phyloP scores from a whole-genome alignment of 1,284 basidiomycete genomes.

The Ustilago shanxiensis region DNA sequence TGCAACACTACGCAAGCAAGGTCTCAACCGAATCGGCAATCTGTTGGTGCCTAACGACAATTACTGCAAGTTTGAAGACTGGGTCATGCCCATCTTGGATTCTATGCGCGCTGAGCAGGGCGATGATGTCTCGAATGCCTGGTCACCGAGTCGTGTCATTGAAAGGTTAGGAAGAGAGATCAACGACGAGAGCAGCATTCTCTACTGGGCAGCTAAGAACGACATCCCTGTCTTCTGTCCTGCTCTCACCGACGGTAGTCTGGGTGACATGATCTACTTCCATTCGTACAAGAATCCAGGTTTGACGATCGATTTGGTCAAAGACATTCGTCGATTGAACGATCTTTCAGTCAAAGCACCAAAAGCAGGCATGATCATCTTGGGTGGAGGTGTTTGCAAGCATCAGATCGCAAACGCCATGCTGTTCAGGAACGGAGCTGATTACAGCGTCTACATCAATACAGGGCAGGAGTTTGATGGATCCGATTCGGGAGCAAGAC shows the following conservation, averaged over 20 bases:
- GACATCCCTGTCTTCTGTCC: slow-evolving; percentile 99
- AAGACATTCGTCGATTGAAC: slow-evolving; percentile 91
- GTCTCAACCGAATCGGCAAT: slow-evolving; percentile 98
- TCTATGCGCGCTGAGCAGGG: slow-evolving; percentile 91
- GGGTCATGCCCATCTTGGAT: slow-evolving; percentile 95
- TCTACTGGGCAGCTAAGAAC: slow-evolving; percentile 98
- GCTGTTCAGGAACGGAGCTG: slow-evolving; percentile 97
- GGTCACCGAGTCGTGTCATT: slow-evolving; percentile 96
- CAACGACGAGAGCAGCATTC: slow-evolving; percentile 90
- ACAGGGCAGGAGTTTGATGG: slow-evolving; percentile 99
- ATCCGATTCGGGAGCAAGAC: slow-evolving; percentile 94
- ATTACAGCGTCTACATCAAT: slow-evolving; percentile 97
- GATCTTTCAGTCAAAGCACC: slow-evolving; percentile 87
- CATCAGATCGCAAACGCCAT: slow-evolving; percentile 99
- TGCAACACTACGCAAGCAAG: slow-evolving; percentile 84
- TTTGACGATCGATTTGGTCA: slow-evolving; percentile 90
- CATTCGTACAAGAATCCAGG: slow-evolving; percentile 84
- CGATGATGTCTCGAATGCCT: slow-evolving; percentile 74
- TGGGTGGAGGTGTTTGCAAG: slow-evolving; percentile 98
- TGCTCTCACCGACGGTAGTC: slow-evolving; percentile 94
- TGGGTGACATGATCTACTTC: slow-evolving; percentile 99
- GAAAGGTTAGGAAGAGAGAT: slow-evolving; percentile 93
- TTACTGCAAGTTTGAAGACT: slow-evolving; percentile 99
- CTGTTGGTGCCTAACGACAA: slow-evolving; percentile 97
- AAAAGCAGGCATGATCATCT: slow-evolving; percentile 97